These are phyloP conservation scores for Linnemannia hyalina DNA, from an alignment of 192 early-diverging fungal genomes.

Conservation along the genomic window DNA sequence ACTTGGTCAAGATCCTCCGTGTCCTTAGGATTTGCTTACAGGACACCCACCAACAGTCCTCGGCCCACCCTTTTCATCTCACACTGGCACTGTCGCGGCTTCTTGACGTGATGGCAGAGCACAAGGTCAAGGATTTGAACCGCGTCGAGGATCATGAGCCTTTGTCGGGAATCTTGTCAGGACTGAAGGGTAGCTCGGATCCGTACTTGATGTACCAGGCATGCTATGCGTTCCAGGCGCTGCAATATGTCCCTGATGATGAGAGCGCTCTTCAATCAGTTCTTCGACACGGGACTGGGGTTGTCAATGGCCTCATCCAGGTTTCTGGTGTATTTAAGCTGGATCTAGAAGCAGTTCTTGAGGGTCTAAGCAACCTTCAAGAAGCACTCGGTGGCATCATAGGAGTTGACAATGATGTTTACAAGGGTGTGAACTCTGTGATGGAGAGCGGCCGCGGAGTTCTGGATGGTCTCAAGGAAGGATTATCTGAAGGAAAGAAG, in stretches of 20 bases:
- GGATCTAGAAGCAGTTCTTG: not conserved
- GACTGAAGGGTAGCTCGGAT: not conserved
- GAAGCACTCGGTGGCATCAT: not conserved
- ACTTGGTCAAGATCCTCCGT: not conserved
- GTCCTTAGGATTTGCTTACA: not conserved
- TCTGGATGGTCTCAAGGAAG: not conserved
- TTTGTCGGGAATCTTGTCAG: too few relatives aligned
- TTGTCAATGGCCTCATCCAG: not conserved
- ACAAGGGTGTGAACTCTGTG: not conserved
- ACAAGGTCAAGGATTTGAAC: not conserved
- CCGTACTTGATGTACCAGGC: slow-evolving; percentile 6
- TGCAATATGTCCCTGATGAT: slow-evolving; percentile 5
- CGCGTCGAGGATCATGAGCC: not conserved
- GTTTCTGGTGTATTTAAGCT: not conserved
- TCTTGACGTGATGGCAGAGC: not conserved
- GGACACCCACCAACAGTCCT: not conserved
- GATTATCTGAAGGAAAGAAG: not conserved
- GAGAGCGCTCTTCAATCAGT: not conserved
- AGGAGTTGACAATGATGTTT: too few relatives aligned
- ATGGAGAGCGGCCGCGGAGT: not conserved
- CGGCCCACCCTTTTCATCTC: not conserved
- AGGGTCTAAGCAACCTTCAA: not conserved
- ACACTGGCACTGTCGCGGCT: not conserved
- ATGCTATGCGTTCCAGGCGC: not conserved
- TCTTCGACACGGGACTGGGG: not conserved